Evolutionary conservation across 2,329 filamentous ascomycete species (phyloP), one percentile per base, ranked within the genome.

Genomic region (Epichloe sp.): DNA sequence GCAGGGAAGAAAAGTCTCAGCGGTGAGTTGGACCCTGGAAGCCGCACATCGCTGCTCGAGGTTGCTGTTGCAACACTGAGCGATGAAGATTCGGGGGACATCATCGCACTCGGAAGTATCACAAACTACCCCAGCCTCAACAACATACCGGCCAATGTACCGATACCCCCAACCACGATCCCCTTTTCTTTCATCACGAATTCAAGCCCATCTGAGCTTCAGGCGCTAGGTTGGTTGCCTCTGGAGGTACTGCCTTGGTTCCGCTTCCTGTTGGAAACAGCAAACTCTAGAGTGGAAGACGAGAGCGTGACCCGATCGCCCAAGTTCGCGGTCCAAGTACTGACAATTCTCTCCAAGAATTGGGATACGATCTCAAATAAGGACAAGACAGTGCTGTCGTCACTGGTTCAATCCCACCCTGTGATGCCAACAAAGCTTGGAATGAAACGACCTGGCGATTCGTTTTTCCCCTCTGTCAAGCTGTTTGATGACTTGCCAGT

Each of bases 381-480:
- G 3, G 82, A 83, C 2, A 93, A 85, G 63, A 73, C 76, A 17
- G 79, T 77, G 0, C 74, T 95, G 4, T 69, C 79, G 7, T 71
- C 77, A 15, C 68, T 88, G 4, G 71, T 97, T 3, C 77, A 81
- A 49, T 71, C 76, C 2, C 75, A 85, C 47, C 78, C 88, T 0
- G 78, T 95, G 31, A 87, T 98, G 62, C 93, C 93, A 0, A 97
- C 93, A 0, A 96, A 88, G 63, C 69, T 83, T 57, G 93, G 93
- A 7, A 94, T 98, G 90, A 85, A 75, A 59, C 86, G 79, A 58
- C 93, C 93, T 4, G 70, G 73, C 3, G 89, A 97, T 57, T 83
- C 93, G 0, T 98, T 96, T 66, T 96, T 98, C 62, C 82, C 87
- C 2, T 85, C 81, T n/a, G 93, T 98, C 38, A 93, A 88, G 64